Conservation (phyloP, 768 basidiomycete species). For the Phanerochaete carnosa region DNA sequence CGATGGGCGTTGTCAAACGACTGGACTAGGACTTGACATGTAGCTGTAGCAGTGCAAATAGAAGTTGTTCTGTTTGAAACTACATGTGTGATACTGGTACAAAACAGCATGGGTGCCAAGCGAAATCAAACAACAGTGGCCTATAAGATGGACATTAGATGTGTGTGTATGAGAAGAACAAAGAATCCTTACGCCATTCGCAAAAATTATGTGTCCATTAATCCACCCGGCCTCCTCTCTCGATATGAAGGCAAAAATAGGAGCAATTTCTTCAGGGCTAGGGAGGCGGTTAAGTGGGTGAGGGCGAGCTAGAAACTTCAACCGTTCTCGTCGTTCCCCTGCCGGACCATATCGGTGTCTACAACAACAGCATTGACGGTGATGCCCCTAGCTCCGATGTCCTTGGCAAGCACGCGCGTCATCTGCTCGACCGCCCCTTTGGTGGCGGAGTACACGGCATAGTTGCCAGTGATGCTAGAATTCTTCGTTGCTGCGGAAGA, state of each 20-base stretch:
- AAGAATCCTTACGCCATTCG: constrained; percentile 43
- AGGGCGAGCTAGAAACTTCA: constrained; percentile 38
- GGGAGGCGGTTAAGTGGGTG: constrained; percentile 44
- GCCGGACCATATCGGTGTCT: constrained; percentile 47
- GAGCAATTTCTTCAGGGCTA: constrained; percentile 45
- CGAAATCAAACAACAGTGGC: not conserved
- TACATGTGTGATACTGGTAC: too few relatives aligned
- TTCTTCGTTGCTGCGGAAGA: constrained; percentile 48
- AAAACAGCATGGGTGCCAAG: too few relatives aligned
- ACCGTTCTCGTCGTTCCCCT: constrained; percentile 40
- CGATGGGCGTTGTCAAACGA: too few relatives aligned
- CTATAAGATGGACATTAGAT: not conserved
- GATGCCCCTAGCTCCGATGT: constrained; percentile 43
- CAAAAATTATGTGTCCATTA: constrained; percentile 48
- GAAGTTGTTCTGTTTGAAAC: too few relatives aligned
- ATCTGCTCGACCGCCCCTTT: constrained; percentile 57
- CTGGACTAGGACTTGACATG: too few relatives aligned
- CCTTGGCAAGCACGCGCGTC: constrained; percentile 50
- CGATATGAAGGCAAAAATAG: constrained; percentile 46
- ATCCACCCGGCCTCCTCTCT: constrained; percentile 51
- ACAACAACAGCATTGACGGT: constrained; percentile 52
- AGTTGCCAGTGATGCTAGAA: constrained; percentile 40
- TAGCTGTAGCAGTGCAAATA: too few relatives aligned
- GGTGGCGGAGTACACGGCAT: constrained; percentile 46
- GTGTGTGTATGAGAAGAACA: not conserved